Evolutionary conservation across 805 yeast species (phyloP), one percentile per base, ranked within the genome.

Genomic region (Teunomyces atbi): DNA sequence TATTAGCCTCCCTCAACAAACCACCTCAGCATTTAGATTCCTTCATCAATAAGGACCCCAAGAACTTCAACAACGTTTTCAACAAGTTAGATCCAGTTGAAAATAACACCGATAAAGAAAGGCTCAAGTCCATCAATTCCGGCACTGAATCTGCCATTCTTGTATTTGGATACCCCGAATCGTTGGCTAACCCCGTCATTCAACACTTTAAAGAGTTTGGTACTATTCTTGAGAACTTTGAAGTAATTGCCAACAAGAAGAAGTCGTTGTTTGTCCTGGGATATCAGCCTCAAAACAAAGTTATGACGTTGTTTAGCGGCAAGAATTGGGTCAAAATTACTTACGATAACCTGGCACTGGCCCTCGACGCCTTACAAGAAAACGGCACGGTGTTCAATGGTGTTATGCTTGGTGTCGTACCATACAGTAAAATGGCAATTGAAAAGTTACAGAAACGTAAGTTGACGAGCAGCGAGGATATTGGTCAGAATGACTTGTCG

Each of bases 301-400:
- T 53, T 62, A 69, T 58, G 47, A 95, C 97, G 3, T 84, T 92
- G 6, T 86, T 81, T 64, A 78, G 91, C 10, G 98, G 98, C 1
- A 78, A 82, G 39, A 83, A 88, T 33, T 92, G 98, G 98, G 82
- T 91, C n/a, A 87, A 90, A 60, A 62, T 92, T 45, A 91, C 97
- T 3, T 94, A 81, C 63, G 85, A 82, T 47, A 84, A 83, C 48
- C 79, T 86, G 6, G 71, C 84, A 1, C 77, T 91, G 7, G 97
- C 96, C 2, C 64, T 81, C 13, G 81, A 96, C 45, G 97, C 99
- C 0, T 68, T 91, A 37, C 83, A 86, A 52, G 96, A 90, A 59
- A 87, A 89, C 60, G 96, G 96, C 3, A 64, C 74, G 10, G 76
- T 83, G 5, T 79, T 84, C 57, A 86, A 84, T 45, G 92, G 88